A percentile compares a stretch with the other conserved stretches of the same genome.
Evolutionary conservation across 345 rosid genomes (phyloP).

Genomic region (Chamaenerion angustifolium): DNA sequence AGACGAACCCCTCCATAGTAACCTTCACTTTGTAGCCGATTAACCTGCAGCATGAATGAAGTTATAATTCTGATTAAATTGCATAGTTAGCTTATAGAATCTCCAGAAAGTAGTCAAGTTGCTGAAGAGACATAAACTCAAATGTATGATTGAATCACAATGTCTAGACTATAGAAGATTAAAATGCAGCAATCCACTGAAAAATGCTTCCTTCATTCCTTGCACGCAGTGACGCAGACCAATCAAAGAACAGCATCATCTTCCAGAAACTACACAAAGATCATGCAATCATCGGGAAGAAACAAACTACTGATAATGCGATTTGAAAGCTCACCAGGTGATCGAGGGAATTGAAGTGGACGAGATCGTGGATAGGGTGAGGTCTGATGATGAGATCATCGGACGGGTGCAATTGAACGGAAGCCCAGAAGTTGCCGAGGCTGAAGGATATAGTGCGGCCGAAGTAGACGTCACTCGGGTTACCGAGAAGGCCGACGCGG

Average conservation of each 20-base stretch:
- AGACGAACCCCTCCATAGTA: conserved; percentile 87
- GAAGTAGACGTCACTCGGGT: conserved; percentile 66
- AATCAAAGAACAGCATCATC: too few relatives aligned
- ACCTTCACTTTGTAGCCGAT: conserved; percentile 70
- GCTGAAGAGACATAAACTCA: too few relatives aligned
- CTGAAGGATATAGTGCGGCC: conserved; percentile 59
- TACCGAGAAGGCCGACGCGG: conserved; percentile 55
- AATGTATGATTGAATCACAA: too few relatives aligned
- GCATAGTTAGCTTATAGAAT: not conserved
- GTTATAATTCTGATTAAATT: not conserved
- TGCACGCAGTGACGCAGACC: too few relatives aligned
- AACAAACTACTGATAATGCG: not conserved
- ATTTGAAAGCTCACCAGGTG: conserved; percentile 25
- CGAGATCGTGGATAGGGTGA: conserved; percentile 69
- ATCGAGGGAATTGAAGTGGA: conserved; percentile 50
- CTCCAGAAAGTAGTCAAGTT: too few relatives aligned
- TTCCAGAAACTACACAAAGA: not conserved
- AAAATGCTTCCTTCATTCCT: too few relatives aligned
- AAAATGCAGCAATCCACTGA: too few relatives aligned
- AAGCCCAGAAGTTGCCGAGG: conserved; percentile 63
- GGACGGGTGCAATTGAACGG: conserved; percentile 56
- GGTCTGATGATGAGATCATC: conserved; percentile 50
- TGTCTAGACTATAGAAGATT: too few relatives aligned
- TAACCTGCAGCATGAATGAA: conserved; percentile 19
- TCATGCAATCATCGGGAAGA: not conserved